phyloP scores from a whole-genome alignment of 441 rosid genomes.

The Sinapis alba region DNA sequence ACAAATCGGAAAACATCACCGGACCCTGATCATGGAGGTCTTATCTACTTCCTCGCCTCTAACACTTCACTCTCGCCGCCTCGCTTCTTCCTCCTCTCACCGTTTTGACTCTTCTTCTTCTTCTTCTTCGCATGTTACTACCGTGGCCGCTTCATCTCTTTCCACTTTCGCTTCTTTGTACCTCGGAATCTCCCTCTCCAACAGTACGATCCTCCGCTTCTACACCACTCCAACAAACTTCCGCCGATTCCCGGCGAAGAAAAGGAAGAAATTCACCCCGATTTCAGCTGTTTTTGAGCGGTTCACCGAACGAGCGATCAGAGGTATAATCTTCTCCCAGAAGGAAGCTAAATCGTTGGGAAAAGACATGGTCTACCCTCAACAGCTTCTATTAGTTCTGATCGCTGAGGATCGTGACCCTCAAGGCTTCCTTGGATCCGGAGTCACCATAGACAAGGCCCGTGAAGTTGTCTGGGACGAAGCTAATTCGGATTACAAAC shows the following conservation, averaged over 20 bases:
- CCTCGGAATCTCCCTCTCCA: slow-evolving; percentile 45
- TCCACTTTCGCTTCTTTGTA: slow-evolving; percentile 55
- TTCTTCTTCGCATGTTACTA: slow-evolving; percentile 30
- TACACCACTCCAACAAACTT: slow-evolving; percentile 21
- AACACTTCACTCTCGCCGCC: slow-evolving; percentile 55
- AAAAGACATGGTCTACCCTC: slow-evolving; percentile 75
- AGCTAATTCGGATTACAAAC: too few relatives aligned
- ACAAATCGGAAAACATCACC: slow-evolving; percentile 22
- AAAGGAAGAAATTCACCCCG: slow-evolving; percentile 50
- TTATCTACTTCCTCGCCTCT: slow-evolving; percentile 61
- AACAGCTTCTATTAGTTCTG: slow-evolving; percentile 75
- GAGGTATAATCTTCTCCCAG: slow-evolving; percentile 76
- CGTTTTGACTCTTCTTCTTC: too few relatives aligned
- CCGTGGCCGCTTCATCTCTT: slow-evolving; percentile 34
- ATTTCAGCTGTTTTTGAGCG: slow-evolving; percentile 81
- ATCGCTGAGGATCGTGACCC: slow-evolving; percentile 80
- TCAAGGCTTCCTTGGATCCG: slow-evolving; percentile 78
- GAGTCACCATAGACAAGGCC: slow-evolving; percentile 61
- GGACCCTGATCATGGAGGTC: slow-evolving; percentile 57
- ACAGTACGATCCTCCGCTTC: slow-evolving; percentile 32
- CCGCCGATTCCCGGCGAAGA: slow-evolving; percentile 23
- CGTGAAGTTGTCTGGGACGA: slow-evolving; percentile 80
- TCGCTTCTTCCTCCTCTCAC: too few relatives aligned
- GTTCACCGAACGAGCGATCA: slow-evolving; percentile 84
- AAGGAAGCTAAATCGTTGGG: slow-evolving; percentile 74